Evolutionary conservation across 176 grass and related monocot genomes (phyloP).

Genomic region (Oryza officinalis): DNA sequence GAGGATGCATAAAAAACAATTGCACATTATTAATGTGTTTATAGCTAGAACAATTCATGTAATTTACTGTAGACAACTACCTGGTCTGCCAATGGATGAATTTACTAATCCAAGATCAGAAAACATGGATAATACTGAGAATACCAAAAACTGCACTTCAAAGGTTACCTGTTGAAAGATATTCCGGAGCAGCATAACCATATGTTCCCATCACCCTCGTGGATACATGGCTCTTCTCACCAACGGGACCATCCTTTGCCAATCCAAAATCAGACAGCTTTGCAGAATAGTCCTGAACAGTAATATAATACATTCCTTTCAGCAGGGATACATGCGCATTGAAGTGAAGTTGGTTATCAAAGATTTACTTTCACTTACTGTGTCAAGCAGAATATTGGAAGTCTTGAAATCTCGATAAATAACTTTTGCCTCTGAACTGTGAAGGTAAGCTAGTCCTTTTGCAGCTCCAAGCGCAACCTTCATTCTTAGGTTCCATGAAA

Average conservation of each 20-base stretch:
- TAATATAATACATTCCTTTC: constrained; percentile 25
- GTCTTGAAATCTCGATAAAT: constrained; percentile 98
- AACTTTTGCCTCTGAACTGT: constrained; percentile 77
- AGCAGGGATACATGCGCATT: constrained; percentile 4
- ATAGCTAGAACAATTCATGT: not conserved
- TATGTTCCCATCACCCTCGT: constrained; percentile 92
- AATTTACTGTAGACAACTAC: not conserved
- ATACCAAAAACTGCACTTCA: constrained; percentile 4
- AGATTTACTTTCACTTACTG: constrained; percentile 49
- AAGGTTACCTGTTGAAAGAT: constrained; percentile 86
- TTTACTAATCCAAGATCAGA: not conserved
- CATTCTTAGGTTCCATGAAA: constrained; percentile 92
- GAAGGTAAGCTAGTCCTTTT: constrained; percentile 87
- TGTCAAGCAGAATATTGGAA: constrained; percentile 91
- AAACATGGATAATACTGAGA: constrained; percentile 16
- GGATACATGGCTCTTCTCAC: constrained; percentile 88
- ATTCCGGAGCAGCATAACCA: constrained; percentile 93
- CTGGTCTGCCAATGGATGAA: not conserved
- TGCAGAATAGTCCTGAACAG: constrained; percentile 77
- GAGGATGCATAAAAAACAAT: not conserved
- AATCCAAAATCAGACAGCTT: constrained; percentile 97
- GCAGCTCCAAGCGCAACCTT: constrained; percentile 90
- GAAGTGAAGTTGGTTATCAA: not conserved
- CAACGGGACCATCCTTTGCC: constrained; percentile 87
- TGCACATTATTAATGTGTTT: not conserved